Evolutionary conservation across 108 stramenopile genomes (phyloP), one percentile per base, ranked within the genome.

Genomic region (Skeletonema marinoi): DNA sequence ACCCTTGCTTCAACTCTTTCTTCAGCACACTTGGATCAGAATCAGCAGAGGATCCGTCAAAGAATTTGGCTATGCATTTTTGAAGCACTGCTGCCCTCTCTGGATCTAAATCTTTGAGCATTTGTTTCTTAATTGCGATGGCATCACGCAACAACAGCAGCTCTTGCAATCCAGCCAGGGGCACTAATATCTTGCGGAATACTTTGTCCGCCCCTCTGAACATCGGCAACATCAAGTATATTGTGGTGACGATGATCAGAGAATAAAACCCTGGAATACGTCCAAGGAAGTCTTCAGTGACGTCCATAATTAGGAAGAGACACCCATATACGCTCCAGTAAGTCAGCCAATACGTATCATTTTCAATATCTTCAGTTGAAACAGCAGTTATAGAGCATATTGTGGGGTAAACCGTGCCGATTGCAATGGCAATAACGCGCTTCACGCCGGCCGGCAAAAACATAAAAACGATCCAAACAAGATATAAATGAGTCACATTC

Each of bases 221-320:
- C 83, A 90, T 82, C 54, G 89, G 89, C 9, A 90, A 66, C 81
- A 88, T 86, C 11, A 90, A 69, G 50, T 88, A 90, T 2, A 88
- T 61, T 13, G 80, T 84, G 10, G 71, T 62, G 1, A 85, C 72
- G 35, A 87, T 74, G 41, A 86, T 58, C 31, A 88, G 51, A 0
- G 80, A 74, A 59, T 88, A 88, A 65, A 90, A 88, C 8, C 85
- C 87, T 51, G 83, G 74, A 65, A 88, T 87, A 14, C 60, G 60
- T 41, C 89, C 89, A 35, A 90, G 8, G 25, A 66, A 86, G n/a
- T 54, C 82, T 60, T 90, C 89, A 14, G 38, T 17, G 12, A 77
- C 65, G 56, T 85, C 81, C 85, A 89, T 87, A 6, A 83, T 65
- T 19, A 87, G 25, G 51, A 85, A 89, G 29, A 89, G 73, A 41